Evolutionary conservation across 257 asterid species (phyloP).

Genomic region (Mitragyna speciosa): DNA sequence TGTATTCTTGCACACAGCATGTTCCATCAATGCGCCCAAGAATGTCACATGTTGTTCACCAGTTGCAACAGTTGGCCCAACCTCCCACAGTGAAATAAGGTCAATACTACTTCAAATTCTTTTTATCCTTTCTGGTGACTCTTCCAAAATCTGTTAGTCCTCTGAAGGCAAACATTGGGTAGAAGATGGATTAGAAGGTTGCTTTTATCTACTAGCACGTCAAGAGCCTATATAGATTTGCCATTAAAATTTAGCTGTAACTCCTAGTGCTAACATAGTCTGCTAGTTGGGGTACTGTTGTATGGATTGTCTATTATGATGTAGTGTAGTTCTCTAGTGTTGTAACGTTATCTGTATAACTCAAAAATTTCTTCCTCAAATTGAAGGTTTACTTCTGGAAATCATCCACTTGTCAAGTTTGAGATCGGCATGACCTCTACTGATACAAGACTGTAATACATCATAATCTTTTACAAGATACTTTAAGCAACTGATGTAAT

Average conservation of each 20-base stretch:
- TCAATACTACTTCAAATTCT: not conserved
- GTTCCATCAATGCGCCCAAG: slow-evolving; percentile 98
- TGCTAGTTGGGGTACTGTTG: not conserved
- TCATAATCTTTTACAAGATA: no score
- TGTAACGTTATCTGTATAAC: not conserved
- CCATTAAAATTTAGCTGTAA: not conserved
- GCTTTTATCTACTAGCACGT: not conserved
- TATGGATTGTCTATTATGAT: not conserved
- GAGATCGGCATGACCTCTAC: no score
- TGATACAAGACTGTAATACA: not conserved
- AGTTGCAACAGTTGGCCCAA: slow-evolving; percentile 83
- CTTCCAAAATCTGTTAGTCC: not conserved
- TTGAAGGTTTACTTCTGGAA: not conserved
- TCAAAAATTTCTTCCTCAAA: not conserved
- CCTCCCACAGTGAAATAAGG: slow-evolving; percentile 49
- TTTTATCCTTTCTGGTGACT: not conserved
- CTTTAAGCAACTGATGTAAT: not conserved
- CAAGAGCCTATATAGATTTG: slow-evolving; percentile 1
- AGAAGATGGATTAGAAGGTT: not conserved
- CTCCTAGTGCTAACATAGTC: not conserved
- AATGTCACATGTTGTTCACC: slow-evolving; percentile 98
- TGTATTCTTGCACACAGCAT: slow-evolving; percentile 94
- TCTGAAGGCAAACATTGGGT: not conserved
- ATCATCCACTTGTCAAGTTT: not conserved
- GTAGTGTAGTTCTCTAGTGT: not conserved